Evolutionary conservation across 495 filamentous ascomycete species (phyloP).

Genomic region (Trichoderma reesei): DNA sequence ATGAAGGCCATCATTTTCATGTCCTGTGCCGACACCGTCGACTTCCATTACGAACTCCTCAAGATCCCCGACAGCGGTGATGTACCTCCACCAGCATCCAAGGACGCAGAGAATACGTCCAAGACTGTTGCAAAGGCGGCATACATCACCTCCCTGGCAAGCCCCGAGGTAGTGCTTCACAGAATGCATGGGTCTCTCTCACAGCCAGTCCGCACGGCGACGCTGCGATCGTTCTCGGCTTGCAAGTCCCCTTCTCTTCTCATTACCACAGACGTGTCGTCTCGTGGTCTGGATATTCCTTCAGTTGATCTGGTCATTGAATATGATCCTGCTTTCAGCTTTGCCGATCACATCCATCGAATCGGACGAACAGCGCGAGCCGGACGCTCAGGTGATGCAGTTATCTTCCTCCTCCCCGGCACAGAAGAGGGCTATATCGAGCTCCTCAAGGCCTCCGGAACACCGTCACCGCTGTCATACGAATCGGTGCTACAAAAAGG

Average conservation of each 20-base stretch:
- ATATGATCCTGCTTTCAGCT: slow-evolving; percentile 86
- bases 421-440: slow-evolving; percentile 82
- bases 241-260: slow-evolving; percentile 62
- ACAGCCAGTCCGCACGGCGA: slow-evolving; percentile 75
- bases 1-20: slow-evolving; percentile 97
- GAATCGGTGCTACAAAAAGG: slow-evolving; percentile 48
- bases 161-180: slow-evolving; percentile 55
- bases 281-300: slow-evolving; percentile 86
- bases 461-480: slow-evolving; percentile 29
- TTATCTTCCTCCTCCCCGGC: slow-evolving; percentile 83
- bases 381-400: slow-evolving; percentile 75
- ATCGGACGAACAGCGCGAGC: slow-evolving; percentile 92
- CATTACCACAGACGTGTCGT: slow-evolving; percentile 89
- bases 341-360: slow-evolving; percentile 85
- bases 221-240: slow-evolving; percentile 63
- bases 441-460: slow-evolving; percentile 44
- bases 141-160: slow-evolving; percentile 41
- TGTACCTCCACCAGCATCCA: neutral
- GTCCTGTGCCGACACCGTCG: slow-evolving; percentile 90
- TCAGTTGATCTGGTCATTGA: slow-evolving; percentile 91
- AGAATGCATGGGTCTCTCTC: slow-evolving; percentile 89
- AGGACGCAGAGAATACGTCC: slow-evolving; percentile 23
- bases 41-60: slow-evolving; percentile 92
- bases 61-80: slow-evolving; percentile 33
- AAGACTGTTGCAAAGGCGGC: slow-evolving; percentile 33